These are phyloP conservation scores for Aspergillus sergii DNA, from an alignment of 2,329 filamentous ascomycete genomes.

Conservation along the genomic window DNA sequence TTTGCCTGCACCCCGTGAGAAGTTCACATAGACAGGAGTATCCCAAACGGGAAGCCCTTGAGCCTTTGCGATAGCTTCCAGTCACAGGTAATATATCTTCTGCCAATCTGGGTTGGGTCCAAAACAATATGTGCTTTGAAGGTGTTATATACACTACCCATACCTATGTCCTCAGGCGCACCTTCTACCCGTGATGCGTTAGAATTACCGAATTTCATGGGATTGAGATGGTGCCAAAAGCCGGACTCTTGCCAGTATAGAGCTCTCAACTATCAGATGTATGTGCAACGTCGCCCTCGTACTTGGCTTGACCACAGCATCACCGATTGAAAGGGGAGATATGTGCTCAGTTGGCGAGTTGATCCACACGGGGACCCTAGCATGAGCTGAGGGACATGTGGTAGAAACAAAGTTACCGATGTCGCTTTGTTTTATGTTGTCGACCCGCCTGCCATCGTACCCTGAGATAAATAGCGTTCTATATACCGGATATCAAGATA, in stretches of 20 bases:
- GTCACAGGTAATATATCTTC: background rate
- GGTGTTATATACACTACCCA: background rate
- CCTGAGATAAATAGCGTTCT: background rate
- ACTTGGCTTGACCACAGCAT: background rate
- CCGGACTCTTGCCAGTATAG: background rate
- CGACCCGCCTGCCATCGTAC: background rate
- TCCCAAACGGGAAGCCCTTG: background rate
- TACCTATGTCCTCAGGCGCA: background rate
- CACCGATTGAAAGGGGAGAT: background rate
- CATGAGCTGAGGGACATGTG: background rate
- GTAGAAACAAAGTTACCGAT: background rate
- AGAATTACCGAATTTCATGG: background rate
- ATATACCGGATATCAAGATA: background rate
- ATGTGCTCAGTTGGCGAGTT: background rate
- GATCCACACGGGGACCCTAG: background rate
- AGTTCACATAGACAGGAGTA: background rate
- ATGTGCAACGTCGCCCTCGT: background rate
- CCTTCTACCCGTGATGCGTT: background rate
- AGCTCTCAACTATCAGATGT: background rate
- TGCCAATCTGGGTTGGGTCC: background rate
- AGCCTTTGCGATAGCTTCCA: too few species aligned
- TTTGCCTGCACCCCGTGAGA: background rate
- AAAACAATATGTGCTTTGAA: background rate
- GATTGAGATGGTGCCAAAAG: background rate
- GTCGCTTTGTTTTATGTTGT: background rate